Evolutionary conservation across 2,329 filamentous ascomycete genomes (phyloP).

Genomic region (Hirsutella minnesotensis): DNA sequence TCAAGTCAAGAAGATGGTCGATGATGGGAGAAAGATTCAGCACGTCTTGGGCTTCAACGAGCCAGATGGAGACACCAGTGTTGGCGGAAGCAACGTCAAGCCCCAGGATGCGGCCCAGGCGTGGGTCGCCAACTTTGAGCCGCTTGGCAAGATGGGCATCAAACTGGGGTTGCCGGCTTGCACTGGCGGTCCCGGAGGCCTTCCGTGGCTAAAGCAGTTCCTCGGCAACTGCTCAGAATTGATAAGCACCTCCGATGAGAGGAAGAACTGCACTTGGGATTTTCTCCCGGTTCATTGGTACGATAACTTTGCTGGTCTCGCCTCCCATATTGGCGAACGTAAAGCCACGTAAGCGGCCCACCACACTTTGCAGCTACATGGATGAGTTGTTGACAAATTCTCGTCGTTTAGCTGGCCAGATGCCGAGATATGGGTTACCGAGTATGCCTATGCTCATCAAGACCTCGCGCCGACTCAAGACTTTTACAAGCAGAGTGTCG

Average conservation of each 20-base stretch:
- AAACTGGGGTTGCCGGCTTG: conserved; percentile 61
- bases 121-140: conserved; percentile 63
- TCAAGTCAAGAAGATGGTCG: conserved; percentile 43
- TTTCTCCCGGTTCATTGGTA: conserved; percentile 58
- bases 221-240: conserved; percentile 50
- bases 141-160: conserved; percentile 50
- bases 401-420: conserved; percentile 38
- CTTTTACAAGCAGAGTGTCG: conserved; percentile 56
- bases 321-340: conserved; percentile 50
- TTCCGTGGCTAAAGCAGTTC: conserved; percentile 57
- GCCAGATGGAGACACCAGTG: conserved; percentile 45
- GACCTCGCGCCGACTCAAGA: conserved; percentile 43
- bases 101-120: conserved; percentile 50
- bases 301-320: conserved; percentile 56
- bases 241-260: conserved; percentile 28
- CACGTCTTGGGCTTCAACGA: conserved; percentile 73
- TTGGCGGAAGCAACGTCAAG: conserved; percentile 51
- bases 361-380: background rate
- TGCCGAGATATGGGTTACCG: conserved; percentile 63
- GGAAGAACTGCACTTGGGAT: conserved; percentile 47
- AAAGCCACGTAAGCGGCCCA: conserved; percentile 18
- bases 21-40: conserved; percentile 41
- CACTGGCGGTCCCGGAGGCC: conserved; percentile 46
- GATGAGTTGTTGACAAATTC: background rate
- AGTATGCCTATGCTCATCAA: conserved; percentile 54